These are phyloP conservation scores for Xylariaceae sp. DNA, from an alignment of 2,329 filamentous ascomycete species.

Conservation along the genomic window DNA sequence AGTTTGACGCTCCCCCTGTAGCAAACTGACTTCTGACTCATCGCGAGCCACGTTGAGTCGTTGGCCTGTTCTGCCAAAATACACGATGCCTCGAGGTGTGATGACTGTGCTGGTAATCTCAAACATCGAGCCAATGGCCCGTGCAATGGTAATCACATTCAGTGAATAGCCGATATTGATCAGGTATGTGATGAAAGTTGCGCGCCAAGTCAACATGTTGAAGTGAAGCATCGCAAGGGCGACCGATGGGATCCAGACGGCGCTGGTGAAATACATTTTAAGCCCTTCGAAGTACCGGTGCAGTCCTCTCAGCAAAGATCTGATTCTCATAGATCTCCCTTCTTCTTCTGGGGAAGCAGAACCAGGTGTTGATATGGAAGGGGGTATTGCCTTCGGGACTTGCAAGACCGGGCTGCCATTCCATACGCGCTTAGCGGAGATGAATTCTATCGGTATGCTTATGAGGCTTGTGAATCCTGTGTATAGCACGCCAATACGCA, in stretches of 20 bases:
- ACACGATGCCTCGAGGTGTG: conserved; percentile 43
- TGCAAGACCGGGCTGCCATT: conserved; percentile 29
- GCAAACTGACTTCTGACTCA: conserved; percentile 17
- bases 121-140: conserved; percentile 43
- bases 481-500: conserved; percentile 40
- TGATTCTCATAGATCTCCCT: not conserved
- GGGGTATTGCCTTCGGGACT: conserved; percentile 26
- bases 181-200: conserved; percentile 51
- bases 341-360: not conserved
- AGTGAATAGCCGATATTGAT: conserved; percentile 45
- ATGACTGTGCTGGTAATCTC: conserved; percentile 49
- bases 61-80: conserved; percentile 30
- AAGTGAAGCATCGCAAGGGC: conserved; percentile 47
- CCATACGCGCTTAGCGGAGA: conserved; percentile 38
- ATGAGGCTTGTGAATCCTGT: conserved; percentile 41
- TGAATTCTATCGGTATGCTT: conserved; percentile 36
- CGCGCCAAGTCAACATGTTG: conserved; percentile 49
- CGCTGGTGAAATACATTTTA: conserved; percentile 34
- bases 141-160: conserved; percentile 41
- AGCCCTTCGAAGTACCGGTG: conserved; percentile 30
- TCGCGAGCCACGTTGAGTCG: conserved; percentile 20
- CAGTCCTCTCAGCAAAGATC: conserved; percentile 13
- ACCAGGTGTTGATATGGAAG: not conserved
- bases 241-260: conserved; percentile 42
- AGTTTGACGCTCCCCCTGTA: not conserved